Evolutionary conservation across 2,329 filamentous ascomycete genomes (phyloP).

Genomic region (Aureobasidium musti): DNA sequence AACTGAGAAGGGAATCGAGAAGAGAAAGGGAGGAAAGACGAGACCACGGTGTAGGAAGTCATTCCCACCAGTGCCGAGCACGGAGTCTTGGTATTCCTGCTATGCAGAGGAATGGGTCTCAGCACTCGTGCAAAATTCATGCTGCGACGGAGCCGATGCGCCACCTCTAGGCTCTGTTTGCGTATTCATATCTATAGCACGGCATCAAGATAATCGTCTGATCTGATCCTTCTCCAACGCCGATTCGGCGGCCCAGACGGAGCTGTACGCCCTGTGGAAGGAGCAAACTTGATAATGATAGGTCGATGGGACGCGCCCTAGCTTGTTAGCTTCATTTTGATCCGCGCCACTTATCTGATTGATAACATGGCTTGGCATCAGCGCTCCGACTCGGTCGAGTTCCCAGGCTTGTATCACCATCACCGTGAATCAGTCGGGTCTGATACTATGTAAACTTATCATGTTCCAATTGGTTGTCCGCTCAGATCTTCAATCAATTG

Average conservation of each 20-base stretch:
- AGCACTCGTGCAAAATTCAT: slow-evolving; percentile 6
- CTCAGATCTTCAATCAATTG: too few relatives aligned
- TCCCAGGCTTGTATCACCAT: too few relatives aligned
- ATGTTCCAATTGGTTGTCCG: too few relatives aligned
- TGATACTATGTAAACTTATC: too few relatives aligned
- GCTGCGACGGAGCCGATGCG: not conserved
- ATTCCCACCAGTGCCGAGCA: not conserved
- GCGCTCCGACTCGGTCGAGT: too few relatives aligned
- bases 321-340: not conserved
- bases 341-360: slow-evolving; percentile 22
- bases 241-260: not conserved
- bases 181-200: not conserved
- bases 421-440: too few relatives aligned
- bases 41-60: not conserved
- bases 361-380: slow-evolving; percentile 2
- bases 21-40: not conserved
- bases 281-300: not conserved
- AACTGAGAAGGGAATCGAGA: not conserved
- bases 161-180: not conserved
- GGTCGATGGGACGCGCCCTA: not conserved
- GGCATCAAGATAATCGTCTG: not conserved
- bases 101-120: not conserved
- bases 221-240: not conserved
- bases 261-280: slow-evolving; percentile 1
- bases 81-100: slow-evolving; percentile 16